A percentile compares a stretch with the other conserved stretches of the same genome.
Conservation (phyloP, 1,284 basidiomycete species). For the Rhodotorula sp. region DNA sequence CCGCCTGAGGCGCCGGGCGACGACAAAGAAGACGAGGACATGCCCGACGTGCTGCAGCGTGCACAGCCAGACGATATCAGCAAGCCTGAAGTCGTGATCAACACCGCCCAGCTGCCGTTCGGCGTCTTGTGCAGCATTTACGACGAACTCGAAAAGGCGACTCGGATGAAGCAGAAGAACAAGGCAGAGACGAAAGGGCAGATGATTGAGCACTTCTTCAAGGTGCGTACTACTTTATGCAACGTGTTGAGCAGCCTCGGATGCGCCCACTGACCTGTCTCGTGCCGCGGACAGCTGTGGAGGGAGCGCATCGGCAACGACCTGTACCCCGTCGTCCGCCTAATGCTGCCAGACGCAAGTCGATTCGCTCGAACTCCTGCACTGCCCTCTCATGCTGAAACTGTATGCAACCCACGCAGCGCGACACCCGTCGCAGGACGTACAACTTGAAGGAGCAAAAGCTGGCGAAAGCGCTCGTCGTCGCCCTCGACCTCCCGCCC, state of each 20-base stretch:
- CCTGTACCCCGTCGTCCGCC: slow-evolving; percentile 53
- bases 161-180: slow-evolving; percentile 39
- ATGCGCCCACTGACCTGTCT: neutral
- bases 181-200: slow-evolving; percentile 46
- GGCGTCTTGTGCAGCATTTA: slow-evolving; percentile 18
- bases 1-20: neutral
- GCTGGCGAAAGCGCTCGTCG: slow-evolving; percentile 83
- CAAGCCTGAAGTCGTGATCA: slow-evolving; percentile 21
- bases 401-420: slow-evolving; percentile 54
- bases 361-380: neutral
- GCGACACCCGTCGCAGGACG: slow-evolving; percentile 81
- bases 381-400: too few relatives aligned
- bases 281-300: slow-evolving; percentile 45
- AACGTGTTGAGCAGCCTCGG: neutral
- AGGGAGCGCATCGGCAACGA: slow-evolving; percentile 53
- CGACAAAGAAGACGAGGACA: slow-evolving; percentile 4
- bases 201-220: slow-evolving; percentile 46
- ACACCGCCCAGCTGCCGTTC: slow-evolving; percentile 15
- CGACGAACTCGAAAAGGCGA: slow-evolving; percentile 22
- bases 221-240: slow-evolving; percentile 13
- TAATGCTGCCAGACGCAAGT: slow-evolving; percentile 54
- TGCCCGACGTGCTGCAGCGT: neutral
- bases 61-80: slow-evolving; percentile 21
- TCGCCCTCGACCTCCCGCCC: slow-evolving; percentile 73
- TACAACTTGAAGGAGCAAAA: slow-evolving; percentile 91